Percentiles rank a stretch among this genome's conserved stretches.
Evolutionary conservation across 169 alveolate species (phyloP).

Genomic region (Plasmodium fragile): DNA sequence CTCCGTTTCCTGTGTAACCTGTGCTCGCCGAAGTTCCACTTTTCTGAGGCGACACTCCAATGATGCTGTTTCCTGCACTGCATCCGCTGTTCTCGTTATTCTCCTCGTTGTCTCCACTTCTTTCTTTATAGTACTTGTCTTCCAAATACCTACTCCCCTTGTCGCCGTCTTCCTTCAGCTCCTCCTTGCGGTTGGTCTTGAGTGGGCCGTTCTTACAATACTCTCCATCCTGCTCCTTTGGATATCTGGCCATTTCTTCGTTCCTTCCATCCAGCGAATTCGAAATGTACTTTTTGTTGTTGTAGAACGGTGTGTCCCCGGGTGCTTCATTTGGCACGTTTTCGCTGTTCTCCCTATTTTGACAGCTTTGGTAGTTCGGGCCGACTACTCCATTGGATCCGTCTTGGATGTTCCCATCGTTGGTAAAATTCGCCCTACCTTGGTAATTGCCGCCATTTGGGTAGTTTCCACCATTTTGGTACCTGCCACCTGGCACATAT

Average conservation of each 20-base stretch:
- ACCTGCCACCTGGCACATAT: not conserved
- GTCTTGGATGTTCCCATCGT: not conserved
- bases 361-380: not conserved
- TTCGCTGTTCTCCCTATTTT: constrained; percentile 17
- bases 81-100: not conserved
- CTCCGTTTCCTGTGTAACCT: constrained; percentile 1
- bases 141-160: constrained; percentile 17
- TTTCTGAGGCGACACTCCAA: constrained; percentile 13
- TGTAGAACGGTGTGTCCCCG: not conserved
- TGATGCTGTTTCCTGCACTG: not conserved
- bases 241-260: constrained; percentile 7
- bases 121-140: constrained; percentile 39
- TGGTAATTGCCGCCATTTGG: not conserved
- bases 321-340: not conserved
- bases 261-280: constrained; percentile 44
- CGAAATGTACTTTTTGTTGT: constrained; percentile 24
- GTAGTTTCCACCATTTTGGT: not conserved
- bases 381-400: not conserved
- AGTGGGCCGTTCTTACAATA: constrained; percentile 11
- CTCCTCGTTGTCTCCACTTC: constrained; percentile 8
- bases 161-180: constrained; percentile 23
- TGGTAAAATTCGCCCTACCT: not conserved
- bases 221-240: constrained; percentile 13
- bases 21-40: not conserved
- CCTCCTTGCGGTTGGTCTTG: constrained; percentile 11